Conservation (phyloP, 148 eudicot species). For the Pouteria glomerata region DNA sequence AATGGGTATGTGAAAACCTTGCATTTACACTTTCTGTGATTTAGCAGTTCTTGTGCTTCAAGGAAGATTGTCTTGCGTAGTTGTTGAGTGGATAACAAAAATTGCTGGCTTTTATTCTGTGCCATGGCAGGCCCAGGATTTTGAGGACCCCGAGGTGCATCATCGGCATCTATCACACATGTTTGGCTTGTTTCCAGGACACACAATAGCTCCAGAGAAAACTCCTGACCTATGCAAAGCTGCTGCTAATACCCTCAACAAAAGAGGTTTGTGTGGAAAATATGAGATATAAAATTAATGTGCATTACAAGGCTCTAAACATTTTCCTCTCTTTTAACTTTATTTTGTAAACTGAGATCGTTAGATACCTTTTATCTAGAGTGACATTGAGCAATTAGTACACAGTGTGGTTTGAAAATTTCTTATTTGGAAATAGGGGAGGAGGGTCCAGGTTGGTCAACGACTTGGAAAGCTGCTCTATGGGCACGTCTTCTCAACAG, state of each 20-base stretch:
- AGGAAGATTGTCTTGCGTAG: neutral
- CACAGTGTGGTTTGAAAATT: neutral
- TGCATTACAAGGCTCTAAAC: neutral
- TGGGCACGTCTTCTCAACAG: constrained; percentile 75
- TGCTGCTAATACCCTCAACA: constrained; percentile 49
- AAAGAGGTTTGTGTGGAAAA: constrained; percentile 42
- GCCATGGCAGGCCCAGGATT: constrained; percentile 46
- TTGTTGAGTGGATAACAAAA: neutral
- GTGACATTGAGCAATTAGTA: neutral
- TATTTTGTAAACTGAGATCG: neutral
- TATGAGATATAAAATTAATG: neutral
- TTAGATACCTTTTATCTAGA: neutral
- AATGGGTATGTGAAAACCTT: constrained; percentile 49
- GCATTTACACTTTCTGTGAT: neutral
- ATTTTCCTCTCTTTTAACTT: neutral
- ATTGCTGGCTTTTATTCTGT: neutral
- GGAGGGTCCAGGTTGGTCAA: constrained; percentile 96
- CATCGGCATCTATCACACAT: constrained; percentile 81
- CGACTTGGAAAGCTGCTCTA: constrained; percentile 77
- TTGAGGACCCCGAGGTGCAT: constrained; percentile 59
- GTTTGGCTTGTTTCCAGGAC: constrained; percentile 76
- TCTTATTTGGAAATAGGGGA: constrained; percentile 36
- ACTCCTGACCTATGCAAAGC: constrained; percentile 75
- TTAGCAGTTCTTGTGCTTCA: neutral
- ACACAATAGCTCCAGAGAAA: constrained; percentile 50